phyloP scores from a whole-genome alignment of 2,329 filamentous ascomycete species.

The Pseudogymnoascus sp. region DNA sequence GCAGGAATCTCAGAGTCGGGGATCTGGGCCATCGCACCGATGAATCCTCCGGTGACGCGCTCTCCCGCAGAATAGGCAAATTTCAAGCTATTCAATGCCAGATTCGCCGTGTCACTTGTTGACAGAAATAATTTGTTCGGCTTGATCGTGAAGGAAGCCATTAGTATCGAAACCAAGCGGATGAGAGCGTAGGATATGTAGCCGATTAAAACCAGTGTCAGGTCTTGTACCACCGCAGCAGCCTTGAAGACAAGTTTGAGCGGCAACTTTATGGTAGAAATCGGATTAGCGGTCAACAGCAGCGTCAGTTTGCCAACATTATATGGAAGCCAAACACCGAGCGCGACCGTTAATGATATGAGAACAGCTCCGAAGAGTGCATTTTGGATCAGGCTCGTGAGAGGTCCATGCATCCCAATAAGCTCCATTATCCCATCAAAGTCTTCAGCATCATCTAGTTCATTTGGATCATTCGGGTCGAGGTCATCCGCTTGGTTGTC shows the following conservation, averaged over 20 bases:
- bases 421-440: conserved; percentile 94
- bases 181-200: conserved; percentile 34
- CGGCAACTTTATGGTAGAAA: conserved; percentile 60
- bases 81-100: conserved; percentile 15
- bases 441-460: conserved; percentile 81
- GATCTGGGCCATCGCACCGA: conserved; percentile 38
- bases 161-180: not conserved
- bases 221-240: conserved; percentile 74
- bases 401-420: conserved; percentile 89
- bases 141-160: not conserved
- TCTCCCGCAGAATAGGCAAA: conserved; percentile 23
- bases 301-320: conserved; percentile 81
- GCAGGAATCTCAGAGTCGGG: conserved; percentile 58
- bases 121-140: not conserved
- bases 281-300: conserved; percentile 69
- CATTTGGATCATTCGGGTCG: conserved; percentile 68
- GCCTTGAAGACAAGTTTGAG: conserved; percentile 63
- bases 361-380: conserved; percentile 88
- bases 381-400: conserved; percentile 86
- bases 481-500: conserved; percentile 47
- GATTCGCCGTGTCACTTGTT: not conserved
- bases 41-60: conserved; percentile 41
- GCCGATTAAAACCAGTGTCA: conserved; percentile 57
- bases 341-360: conserved; percentile 75
- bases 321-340: conserved; percentile 86